Conservation (phyloP, 2,329 filamentous ascomycete genomes). For the Pseudogymnoascus sp. region DNA sequence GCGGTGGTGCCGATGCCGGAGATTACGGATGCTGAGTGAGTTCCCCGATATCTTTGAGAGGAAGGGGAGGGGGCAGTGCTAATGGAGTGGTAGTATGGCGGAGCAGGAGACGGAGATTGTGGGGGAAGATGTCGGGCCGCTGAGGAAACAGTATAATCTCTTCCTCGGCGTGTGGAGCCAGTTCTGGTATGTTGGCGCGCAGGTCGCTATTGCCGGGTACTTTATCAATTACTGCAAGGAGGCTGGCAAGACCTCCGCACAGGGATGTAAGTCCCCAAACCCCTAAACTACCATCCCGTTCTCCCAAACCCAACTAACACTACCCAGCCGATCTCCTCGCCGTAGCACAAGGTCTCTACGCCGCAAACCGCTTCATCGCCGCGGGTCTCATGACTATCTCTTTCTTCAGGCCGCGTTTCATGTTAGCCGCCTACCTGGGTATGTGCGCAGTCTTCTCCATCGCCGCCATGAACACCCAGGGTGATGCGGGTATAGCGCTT, state of each 20-base stretch:
- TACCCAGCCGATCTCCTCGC: slow-evolving; percentile 50
- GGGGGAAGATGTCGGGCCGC: slow-evolving; percentile 44
- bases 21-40: slow-evolving; percentile 58
- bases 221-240: slow-evolving; percentile 58
- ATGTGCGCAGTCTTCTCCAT: slow-evolving; percentile 39
- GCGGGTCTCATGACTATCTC: slow-evolving; percentile 59
- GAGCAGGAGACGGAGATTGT: neutral
- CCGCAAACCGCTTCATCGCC: slow-evolving; percentile 64
- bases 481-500: slow-evolving; percentile 43
- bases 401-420: slow-evolving; percentile 49
- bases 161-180: slow-evolving; percentile 71
- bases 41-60: too few relatives aligned
- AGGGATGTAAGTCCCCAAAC: neutral
- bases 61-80: slow-evolving; percentile 34
- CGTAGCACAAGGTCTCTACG: slow-evolving; percentile 67
- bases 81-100: slow-evolving; percentile 41
- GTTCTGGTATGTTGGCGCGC: slow-evolving; percentile 70
- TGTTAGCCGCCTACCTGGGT: slow-evolving; percentile 58
- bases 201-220: slow-evolving; percentile 56
- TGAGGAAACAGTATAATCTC: slow-evolving; percentile 64
- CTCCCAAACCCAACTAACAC: slow-evolving; percentile 35
- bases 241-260: slow-evolving; percentile 23
- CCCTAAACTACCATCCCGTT: too few relatives aligned
- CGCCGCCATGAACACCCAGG: slow-evolving; percentile 40
- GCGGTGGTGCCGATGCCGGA: slow-evolving; percentile 42